Conservation (phyloP, 2,329 filamentous ascomycete genomes). For the Didymella pinodella region DNA sequence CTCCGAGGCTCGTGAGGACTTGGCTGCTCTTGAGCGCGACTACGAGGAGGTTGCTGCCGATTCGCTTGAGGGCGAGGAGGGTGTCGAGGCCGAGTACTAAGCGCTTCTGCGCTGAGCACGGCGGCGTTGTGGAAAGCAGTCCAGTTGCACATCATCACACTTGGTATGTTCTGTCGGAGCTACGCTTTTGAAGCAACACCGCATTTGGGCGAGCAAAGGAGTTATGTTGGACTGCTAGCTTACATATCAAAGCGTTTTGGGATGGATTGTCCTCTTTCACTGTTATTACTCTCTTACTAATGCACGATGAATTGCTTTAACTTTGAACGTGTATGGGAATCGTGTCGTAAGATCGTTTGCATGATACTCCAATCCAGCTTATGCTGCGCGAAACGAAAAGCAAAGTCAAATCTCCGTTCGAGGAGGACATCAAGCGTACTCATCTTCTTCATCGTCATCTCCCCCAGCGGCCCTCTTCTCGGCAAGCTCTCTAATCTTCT, state of each 20-base stretch:
- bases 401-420: background rate
- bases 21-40: constrained; percentile 81
- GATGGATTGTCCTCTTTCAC: constrained; percentile 37
- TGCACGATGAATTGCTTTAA: constrained; percentile 36
- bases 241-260: constrained; percentile 38
- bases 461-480: constrained; percentile 72
- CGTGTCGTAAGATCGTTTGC: background rate
- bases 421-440: constrained; percentile 12
- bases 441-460: constrained; percentile 58
- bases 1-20: constrained; percentile 97
- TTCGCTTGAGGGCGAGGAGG: constrained; percentile 86
- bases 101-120: constrained; percentile 28
- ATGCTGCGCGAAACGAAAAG: background rate
- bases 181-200: constrained; percentile 30
- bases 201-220: constrained; percentile 33
- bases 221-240: constrained; percentile 32
- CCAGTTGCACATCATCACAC: constrained; percentile 40
- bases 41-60: constrained; percentile 87
- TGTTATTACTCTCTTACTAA: constrained; percentile 43
- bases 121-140: constrained; percentile 32
- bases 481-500: constrained; percentile 88
- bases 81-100: constrained; percentile 91
- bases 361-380: background rate
- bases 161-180: constrained; percentile 33
- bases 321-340: background rate